phyloP scores from a whole-genome alignment of 495 filamentous ascomycete species.

The Talaromyces adpressus region DNA sequence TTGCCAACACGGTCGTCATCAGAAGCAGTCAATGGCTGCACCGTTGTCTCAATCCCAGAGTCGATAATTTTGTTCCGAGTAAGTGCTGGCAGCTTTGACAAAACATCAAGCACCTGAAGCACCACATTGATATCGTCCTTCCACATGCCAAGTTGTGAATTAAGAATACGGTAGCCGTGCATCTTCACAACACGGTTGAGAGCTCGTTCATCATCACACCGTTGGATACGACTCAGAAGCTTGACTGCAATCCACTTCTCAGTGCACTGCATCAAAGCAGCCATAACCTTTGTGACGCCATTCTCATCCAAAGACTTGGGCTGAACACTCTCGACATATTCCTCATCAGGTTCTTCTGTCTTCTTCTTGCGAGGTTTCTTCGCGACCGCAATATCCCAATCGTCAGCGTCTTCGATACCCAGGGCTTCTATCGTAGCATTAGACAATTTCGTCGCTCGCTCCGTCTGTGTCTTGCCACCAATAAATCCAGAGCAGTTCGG shows the following conservation, averaged over 20 bases:
- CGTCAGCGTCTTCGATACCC: conserved; percentile 87
- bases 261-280: conserved; percentile 95
- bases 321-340: conserved; percentile 87
- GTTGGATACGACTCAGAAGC: conserved; percentile 81
- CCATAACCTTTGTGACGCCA: conserved; percentile 96
- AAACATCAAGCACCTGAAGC: conserved; percentile 81
- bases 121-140: conserved; percentile 83
- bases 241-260: conserved; percentile 99
- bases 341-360: conserved; percentile 88
- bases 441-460: conserved; percentile 86
- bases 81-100: conserved; percentile 80
- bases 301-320: conserved; percentile 78
- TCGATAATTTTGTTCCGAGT: conserved; percentile 97
- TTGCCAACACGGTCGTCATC: conserved; percentile 69
- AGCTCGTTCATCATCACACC: conserved; percentile 82
- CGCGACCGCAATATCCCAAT: conserved; percentile 82
- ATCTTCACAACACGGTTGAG: conserved; percentile 86
- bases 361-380: conserved; percentile 92
- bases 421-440: conserved; percentile 89
- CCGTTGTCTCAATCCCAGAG: conserved; percentile 85
- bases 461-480: conserved; percentile 95
- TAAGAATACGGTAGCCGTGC: conserved; percentile 95
- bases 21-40: conserved; percentile 60
- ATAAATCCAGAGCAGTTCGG: conserved; percentile 94
- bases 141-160: conserved; percentile 73